These are phyloP conservation scores for Entomortierella chlamydospora DNA, from an alignment of 192 early-diverging fungal genomes.

Conservation along the genomic window DNA sequence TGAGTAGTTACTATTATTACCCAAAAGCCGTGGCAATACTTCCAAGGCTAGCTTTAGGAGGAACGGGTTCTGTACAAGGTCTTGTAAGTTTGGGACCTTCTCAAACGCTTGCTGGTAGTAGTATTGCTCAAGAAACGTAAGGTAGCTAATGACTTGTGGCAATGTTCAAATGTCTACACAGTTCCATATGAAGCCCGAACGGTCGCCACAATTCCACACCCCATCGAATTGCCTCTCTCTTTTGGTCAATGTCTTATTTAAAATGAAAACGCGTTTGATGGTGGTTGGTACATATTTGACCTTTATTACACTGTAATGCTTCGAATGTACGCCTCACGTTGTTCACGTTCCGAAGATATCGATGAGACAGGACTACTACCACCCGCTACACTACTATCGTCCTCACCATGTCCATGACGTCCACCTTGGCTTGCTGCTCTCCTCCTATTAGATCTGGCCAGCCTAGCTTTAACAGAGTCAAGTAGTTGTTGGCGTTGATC, in stretches of 20 bases:
- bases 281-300: background rate
- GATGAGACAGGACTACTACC: conserved; percentile 42
- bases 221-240: conserved; percentile 6
- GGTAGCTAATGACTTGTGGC: no score
- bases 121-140: no score
- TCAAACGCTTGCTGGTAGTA: no score
- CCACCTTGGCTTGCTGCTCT: conserved; percentile 4
- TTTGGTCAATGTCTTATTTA: background rate
- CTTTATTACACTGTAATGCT: conserved; percentile 21
- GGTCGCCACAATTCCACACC: background rate
- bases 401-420: conserved; percentile 13
- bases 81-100: no score
- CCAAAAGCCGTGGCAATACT: no score
- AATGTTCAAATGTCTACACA: no score
- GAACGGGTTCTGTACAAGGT: no score
- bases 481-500: conserved; percentile 40
- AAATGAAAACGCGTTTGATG: background rate
- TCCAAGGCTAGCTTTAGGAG: no score
- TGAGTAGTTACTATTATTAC: no score
- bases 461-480: conserved; percentile 38
- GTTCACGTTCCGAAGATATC: conserved; percentile 32
- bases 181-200: no score
- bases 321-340: conserved; percentile 14
- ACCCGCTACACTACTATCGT: conserved; percentile 3
- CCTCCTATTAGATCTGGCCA: conserved; percentile 34